These are phyloP conservation scores for Atractiella rhizophila DNA, from an alignment of 768 basidiomycete species.

Conservation along the genomic window DNA sequence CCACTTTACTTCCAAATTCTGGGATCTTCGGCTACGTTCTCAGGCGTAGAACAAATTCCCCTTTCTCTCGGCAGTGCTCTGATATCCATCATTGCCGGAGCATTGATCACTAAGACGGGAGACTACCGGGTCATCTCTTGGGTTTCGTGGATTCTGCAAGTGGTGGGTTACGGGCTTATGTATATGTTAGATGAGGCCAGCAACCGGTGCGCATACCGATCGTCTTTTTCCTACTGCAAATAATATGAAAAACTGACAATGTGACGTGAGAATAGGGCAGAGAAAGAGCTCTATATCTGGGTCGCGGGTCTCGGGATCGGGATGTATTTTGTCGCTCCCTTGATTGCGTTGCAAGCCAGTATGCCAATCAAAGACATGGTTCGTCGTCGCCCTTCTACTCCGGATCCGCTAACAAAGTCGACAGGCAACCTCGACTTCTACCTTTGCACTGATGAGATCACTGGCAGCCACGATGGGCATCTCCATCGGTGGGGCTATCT, in stretches of 20 bases:
- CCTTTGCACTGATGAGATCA: slow-evolving; percentile 38
- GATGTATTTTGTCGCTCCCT: neutral
- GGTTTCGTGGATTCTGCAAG: neutral
- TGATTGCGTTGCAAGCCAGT: slow-evolving; percentile 37
- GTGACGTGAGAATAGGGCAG: slow-evolving; percentile 3
- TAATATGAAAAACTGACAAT: no score
- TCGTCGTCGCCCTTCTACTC: neutral
- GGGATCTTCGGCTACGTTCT: slow-evolving; percentile 8
- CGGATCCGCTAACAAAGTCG: neutral
- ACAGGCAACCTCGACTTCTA: slow-evolving; percentile 31
- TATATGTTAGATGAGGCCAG: slow-evolving; percentile 12
- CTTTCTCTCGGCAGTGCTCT: slow-evolving; percentile 15
- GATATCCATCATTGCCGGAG: slow-evolving; percentile 5
- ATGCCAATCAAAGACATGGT: slow-evolving; percentile 41
- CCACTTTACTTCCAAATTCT: slow-evolving; percentile 11
- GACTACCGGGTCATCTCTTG: slow-evolving; percentile 3
- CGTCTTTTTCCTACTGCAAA: no score
- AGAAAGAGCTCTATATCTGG: slow-evolving; percentile 10
- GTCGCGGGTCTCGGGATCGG: slow-evolving; percentile 9
- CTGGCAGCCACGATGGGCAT: slow-evolving; percentile 18
- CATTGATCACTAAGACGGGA: slow-evolving; percentile 8
- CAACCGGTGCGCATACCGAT: neutral
- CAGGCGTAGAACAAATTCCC: slow-evolving; percentile 13
- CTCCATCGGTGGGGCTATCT: slow-evolving; percentile 17
- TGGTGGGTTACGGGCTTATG: slow-evolving; percentile 10